Percentiles rank a stretch among this genome's conserved stretches.
Conservation (phyloP, 2,329 filamentous ascomycete genomes). For the Alternaria brassicae region DNA sequence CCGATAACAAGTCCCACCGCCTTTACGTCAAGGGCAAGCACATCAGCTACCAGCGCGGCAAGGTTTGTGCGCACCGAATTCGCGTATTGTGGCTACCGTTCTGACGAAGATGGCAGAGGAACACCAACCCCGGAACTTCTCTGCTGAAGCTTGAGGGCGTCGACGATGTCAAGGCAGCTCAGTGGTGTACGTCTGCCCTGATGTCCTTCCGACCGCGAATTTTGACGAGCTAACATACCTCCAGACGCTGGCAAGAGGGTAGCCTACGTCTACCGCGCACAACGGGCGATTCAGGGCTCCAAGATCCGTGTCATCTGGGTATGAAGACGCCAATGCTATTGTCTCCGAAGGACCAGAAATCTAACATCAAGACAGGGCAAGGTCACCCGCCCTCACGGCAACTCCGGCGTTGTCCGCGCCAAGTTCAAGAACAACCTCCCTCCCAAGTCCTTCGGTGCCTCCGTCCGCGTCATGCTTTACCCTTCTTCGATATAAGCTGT, state of each 20-base stretch:
- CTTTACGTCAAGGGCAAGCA: slow-evolving; percentile 77
- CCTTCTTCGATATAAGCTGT: slow-evolving; percentile 88
- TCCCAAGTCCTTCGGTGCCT: slow-evolving; percentile 85
- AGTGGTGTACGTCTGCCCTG: slow-evolving; percentile 64
- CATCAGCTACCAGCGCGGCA: slow-evolving; percentile 84
- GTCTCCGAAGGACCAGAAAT: not conserved
- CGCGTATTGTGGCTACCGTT: slow-evolving; percentile 10
- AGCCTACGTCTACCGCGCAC: slow-evolving; percentile 85
- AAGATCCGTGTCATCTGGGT: slow-evolving; percentile 93
- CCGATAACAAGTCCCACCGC: slow-evolving; percentile 48
- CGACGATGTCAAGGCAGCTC: slow-evolving; percentile 85
- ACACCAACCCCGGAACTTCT: slow-evolving; percentile 85
- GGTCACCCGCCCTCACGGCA: slow-evolving; percentile 94
- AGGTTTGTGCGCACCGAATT: slow-evolving; percentile 20
- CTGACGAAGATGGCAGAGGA: slow-evolving; percentile 69
- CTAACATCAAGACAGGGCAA: slow-evolving; percentile 56
- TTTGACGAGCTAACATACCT: not conserved
- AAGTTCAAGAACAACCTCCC: slow-evolving; percentile 97
- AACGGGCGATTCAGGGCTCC: slow-evolving; percentile 93
- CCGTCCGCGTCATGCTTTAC: slow-evolving; percentile 97
- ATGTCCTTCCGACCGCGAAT: slow-evolving; percentile 49
- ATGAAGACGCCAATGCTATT: not conserved
- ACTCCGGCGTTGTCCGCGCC: slow-evolving; percentile 97
- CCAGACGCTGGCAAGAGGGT: slow-evolving; percentile 6
- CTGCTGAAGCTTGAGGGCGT: slow-evolving; percentile 99